Evolutionary conservation across 257 asterid species (phyloP), one percentile per base, ranked within the genome.

Genomic region (Solanum rostratum): DNA sequence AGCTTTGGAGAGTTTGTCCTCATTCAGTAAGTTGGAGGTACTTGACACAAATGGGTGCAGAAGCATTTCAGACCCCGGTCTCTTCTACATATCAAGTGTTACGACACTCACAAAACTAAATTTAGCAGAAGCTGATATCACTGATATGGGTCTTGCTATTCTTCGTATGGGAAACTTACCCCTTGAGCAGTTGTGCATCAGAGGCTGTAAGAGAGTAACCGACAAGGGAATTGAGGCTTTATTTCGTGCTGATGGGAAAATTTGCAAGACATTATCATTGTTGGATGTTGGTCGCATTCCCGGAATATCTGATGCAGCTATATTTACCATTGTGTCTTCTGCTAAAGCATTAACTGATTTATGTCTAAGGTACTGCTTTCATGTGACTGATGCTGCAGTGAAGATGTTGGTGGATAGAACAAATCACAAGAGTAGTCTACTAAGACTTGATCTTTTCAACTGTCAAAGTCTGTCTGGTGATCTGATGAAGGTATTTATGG

Each of bases 71-170:
- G 91, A 95, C 89, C 24, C 89, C 30, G 88, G 95, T 88, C 90
- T 95, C 16, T 85, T 83, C 78, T 87, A 87, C 91, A 84, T 94
- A 66, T 90, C 92, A 11, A 65, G 85, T 80, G 89, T 93, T 63
- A 37, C 85, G 60, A 92, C 93, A 27, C 89, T 95, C 78, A 86
- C 91, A 53, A 81, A 91, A 3, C 86, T 95, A 82, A 93, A 91
- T 86, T 90, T 94, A 0, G 92, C 92, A 20, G 97, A 94, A 63
- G 90, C 98, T n/a, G 97, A 95, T 90, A 89, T 95, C 30, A 92
- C 97, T 3, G 94, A 95, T 82, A 80, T 19, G 1, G 98, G 97
- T 59, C 95, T 95, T 62, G 88, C 85, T 81, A 81, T 85, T 85
- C 85, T 94, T 85, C 91, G 97, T 83, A 84, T 83, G 50, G 94